Conservation (phyloP, 768 basidiomycete species). For the Phlebiopsis flavidoalba region DNA sequence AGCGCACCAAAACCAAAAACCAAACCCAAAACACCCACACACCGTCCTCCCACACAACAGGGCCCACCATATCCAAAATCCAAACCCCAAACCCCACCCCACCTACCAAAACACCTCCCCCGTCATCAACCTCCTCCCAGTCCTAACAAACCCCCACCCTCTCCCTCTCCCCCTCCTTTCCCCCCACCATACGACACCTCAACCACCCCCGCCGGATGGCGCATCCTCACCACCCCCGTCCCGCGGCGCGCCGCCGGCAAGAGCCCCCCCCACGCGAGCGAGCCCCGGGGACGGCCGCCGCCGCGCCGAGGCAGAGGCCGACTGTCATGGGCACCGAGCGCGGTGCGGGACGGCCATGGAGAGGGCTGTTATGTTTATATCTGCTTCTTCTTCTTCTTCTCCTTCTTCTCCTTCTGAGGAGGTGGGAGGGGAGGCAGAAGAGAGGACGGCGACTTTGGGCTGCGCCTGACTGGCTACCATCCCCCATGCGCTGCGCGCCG, state of each 20-base stretch:
- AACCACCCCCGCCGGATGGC: conserved; percentile 63
- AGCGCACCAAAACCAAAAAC: no score
- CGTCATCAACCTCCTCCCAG: conserved; percentile 67
- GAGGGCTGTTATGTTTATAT: conserved; percentile 53
- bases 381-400: conserved; percentile 27
- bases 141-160: conserved; percentile 39
- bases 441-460: conserved; percentile 63
- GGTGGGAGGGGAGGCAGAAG: conserved; percentile 21
- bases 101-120: conserved; percentile 56
- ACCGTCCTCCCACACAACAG: no score
- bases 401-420: neutral
- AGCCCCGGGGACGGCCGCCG: conserved; percentile 33
- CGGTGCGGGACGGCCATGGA: conserved; percentile 72
- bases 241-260: no score
- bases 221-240: conserved; percentile 26
- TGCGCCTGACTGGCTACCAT: conserved; percentile 58
- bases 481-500: conserved; percentile 54
- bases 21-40: no score
- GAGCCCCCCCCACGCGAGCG: no score
- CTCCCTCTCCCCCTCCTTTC: conserved; percentile 41
- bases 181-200: conserved; percentile 53
- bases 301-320: conserved; percentile 63
- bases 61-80: no score
- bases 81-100: no score
- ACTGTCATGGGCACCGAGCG: conserved; percentile 73